Evolutionary conservation across 2,329 filamentous ascomycete species (phyloP).

Genomic region (Onygena corvina): DNA sequence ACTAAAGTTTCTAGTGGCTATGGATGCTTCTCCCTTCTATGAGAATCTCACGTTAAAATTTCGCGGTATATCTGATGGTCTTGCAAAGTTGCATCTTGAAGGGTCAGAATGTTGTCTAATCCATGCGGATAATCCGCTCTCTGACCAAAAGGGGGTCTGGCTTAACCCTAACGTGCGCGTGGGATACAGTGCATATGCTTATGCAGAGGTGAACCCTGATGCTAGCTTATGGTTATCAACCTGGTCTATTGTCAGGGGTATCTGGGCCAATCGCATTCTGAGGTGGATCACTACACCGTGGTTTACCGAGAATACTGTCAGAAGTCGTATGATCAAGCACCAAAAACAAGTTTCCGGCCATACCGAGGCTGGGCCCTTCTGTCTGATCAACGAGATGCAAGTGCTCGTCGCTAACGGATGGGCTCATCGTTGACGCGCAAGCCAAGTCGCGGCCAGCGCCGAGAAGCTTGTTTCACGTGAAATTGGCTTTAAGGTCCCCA

Average conservation of each 20-base stretch:
- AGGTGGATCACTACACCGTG: slow-evolving; percentile 30
- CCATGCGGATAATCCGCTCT: slow-evolving; percentile 29
- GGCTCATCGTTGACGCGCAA: slow-evolving; percentile 47
- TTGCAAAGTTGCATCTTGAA: slow-evolving; percentile 47
- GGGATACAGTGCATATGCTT: slow-evolving; percentile 24
- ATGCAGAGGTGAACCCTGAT: slow-evolving; percentile 32
- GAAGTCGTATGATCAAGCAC: slow-evolving; percentile 14
- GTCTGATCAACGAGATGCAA: slow-evolving; percentile 51
- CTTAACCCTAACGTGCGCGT: slow-evolving; percentile 33
- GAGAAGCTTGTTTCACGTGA: background rate
- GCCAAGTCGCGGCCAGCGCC: too few relatives aligned
- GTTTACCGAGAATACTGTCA: slow-evolving; percentile 16
- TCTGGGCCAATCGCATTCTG: slow-evolving; percentile 45
- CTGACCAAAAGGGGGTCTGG: slow-evolving; percentile 24
- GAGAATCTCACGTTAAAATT: slow-evolving; percentile 40
- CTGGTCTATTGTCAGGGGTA: slow-evolving; percentile 40
- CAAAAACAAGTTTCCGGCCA: slow-evolving; percentile 18
- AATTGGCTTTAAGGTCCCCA: background rate
- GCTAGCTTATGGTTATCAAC: slow-evolving; percentile 37
- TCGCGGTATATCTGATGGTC: slow-evolving; percentile 50
- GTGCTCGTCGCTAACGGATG: slow-evolving; percentile 47
- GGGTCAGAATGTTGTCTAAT: slow-evolving; percentile 66
- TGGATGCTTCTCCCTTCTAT: slow-evolving; percentile 18
- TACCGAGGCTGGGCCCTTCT: slow-evolving; percentile 40
- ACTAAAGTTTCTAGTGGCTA: slow-evolving; percentile 9